Conservation (phyloP, 208 protist species). For the Crithidia mellificae region DNA sequence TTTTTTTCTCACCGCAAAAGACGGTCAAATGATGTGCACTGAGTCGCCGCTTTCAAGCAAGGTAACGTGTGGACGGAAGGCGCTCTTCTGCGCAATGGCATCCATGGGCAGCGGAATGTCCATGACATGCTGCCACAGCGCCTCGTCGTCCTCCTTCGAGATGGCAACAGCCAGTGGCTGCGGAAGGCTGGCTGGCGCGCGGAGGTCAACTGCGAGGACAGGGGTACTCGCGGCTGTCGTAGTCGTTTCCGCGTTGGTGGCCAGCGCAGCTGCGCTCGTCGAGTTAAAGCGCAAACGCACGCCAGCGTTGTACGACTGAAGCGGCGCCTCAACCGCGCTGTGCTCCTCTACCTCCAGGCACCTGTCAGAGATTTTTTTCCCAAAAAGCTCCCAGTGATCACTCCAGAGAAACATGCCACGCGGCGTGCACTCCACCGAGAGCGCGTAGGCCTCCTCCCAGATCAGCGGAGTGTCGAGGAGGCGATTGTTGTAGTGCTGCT, state of each 20-base stretch:
- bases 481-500: constrained; percentile 49
- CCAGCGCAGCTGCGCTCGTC: neutral
- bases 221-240: neutral
- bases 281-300: constrained; percentile 15
- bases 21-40: constrained; percentile 29
- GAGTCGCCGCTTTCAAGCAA: constrained; percentile 59
- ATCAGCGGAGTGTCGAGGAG: constrained; percentile 81
- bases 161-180: neutral
- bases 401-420: constrained; percentile 73
- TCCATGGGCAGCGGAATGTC: constrained; percentile 30
- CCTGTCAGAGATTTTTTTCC: constrained; percentile 28
- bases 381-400: constrained; percentile 66
- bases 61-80: constrained; percentile 67
- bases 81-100: constrained; percentile 7
- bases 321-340: neutral
- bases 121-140: constrained; percentile 35
- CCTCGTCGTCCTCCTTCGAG: neutral
- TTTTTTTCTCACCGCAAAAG: too few relatives aligned
- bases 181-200: neutral
- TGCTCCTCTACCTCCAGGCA: constrained; percentile 19
- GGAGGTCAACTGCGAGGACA: constrained; percentile 4
- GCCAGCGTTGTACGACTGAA: neutral
- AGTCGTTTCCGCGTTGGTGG: neutral
- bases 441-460: constrained; percentile 70
- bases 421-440: constrained; percentile 65